Conservation (phyloP, 208 protist species). For the Leishmania major region DNA sequence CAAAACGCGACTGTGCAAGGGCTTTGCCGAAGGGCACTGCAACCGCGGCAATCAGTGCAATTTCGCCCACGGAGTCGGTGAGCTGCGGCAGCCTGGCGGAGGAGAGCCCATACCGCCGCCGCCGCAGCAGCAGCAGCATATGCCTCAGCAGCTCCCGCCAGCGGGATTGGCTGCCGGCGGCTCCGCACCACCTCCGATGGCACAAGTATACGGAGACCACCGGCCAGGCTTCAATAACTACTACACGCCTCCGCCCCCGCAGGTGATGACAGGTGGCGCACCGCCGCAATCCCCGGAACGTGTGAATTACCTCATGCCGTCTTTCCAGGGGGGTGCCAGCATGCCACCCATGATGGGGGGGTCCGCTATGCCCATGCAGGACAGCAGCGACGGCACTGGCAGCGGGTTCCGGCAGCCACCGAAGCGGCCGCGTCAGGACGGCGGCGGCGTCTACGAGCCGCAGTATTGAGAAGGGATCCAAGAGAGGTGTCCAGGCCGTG, state of each 20-base stretch:
- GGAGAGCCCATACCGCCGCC: background rate
- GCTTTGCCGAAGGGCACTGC: constrained; percentile 76
- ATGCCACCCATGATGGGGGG: constrained; percentile 27
- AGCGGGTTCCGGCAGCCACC: constrained; percentile 33
- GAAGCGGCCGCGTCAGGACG: constrained; percentile 32
- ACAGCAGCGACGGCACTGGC: background rate
- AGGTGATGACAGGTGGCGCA: background rate
- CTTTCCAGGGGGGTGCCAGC: constrained; percentile 9
- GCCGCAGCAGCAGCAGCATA: background rate
- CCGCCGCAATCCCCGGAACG: constrained; percentile 17
- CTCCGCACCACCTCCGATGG: background rate
- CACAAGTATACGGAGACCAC: constrained; percentile 8
- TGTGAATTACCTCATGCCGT: constrained; percentile 27
- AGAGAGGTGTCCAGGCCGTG: background rate
- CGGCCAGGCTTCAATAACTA: background rate
- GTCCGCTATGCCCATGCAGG: background rate
- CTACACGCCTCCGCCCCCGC: background rate
- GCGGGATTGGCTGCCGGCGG: background rate
- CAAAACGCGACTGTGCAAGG: constrained; percentile 81
- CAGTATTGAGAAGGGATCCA: constrained; percentile 17
- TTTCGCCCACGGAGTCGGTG: constrained; percentile 75
- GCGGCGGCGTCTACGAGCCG: constrained; percentile 27
- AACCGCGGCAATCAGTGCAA: constrained; percentile 70
- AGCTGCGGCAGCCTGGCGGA: constrained; percentile 43
- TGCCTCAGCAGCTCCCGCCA: background rate